Conservation (phyloP, 2,329 filamentous ascomycete genomes). For the Beauveria pseudobassiana region DNA sequence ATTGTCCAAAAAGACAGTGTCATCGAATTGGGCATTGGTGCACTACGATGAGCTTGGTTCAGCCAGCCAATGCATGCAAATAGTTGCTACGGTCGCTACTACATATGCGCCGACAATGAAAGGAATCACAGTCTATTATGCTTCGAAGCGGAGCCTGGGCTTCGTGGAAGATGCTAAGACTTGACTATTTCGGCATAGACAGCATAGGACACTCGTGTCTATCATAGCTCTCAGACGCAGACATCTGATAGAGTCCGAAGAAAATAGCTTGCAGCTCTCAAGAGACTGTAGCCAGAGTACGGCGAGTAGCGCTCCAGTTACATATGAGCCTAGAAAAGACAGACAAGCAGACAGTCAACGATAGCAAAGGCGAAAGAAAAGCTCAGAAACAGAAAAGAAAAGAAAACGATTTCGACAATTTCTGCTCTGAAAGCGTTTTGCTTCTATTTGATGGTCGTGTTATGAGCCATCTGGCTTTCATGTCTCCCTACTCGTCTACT, state of each 20-base stretch:
- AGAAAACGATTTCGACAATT: constrained; percentile 32
- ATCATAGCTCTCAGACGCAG: constrained; percentile 40
- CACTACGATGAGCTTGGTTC: neutral
- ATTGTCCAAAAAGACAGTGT: neutral
- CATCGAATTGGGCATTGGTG: neutral
- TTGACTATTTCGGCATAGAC: constrained; percentile 22
- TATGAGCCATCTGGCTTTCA: constrained; percentile 29
- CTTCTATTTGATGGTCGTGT: constrained; percentile 9
- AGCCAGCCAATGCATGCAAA: neutral
- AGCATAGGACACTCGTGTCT: constrained; percentile 27
- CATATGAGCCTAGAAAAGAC: constrained; percentile 53
- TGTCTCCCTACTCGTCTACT: constrained; percentile 25
- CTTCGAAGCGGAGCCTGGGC: neutral
- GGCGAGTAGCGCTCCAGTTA: constrained; percentile 54
- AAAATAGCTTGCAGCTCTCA: constrained; percentile 30
- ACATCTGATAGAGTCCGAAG: constrained; percentile 36
- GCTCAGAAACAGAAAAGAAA: constrained; percentile 12
- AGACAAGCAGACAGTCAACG: constrained; percentile 33
- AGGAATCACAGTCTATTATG: neutral
- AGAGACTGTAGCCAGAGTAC: constrained; percentile 45
- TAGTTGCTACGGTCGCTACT: neutral
- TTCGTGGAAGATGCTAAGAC: constrained; percentile 3
- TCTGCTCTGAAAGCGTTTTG: constrained; percentile 27
- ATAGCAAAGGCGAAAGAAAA: constrained; percentile 52
- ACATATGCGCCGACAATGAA: neutral